Conservation (phyloP, 768 basidiomycete genomes). For the Collybiopsis luxurians region DNA sequence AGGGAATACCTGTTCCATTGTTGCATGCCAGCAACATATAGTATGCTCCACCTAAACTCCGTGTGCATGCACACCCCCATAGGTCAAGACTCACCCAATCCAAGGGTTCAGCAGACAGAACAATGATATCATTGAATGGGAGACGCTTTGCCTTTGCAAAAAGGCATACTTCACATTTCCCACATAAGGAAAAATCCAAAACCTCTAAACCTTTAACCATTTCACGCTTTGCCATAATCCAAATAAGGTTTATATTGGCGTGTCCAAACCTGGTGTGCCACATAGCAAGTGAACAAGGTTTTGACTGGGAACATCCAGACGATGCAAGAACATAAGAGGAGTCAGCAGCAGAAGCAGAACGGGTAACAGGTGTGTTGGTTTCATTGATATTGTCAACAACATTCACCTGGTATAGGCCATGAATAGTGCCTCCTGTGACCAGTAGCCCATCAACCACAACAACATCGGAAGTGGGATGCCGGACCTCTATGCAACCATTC, state of each 20-base stretch:
- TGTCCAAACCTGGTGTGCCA: neutral
- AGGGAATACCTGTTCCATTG: neutral
- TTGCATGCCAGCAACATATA: neutral
- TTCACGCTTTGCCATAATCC: neutral
- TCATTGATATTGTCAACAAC: too few relatives aligned
- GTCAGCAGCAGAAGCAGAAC: too few relatives aligned
- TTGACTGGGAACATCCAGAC: neutral
- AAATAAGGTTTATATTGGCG: neutral
- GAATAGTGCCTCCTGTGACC: too few relatives aligned
- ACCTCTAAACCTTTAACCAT: neutral
- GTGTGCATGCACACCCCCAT: neutral
- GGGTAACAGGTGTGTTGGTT: too few relatives aligned
- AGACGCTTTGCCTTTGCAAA: neutral
- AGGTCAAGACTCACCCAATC: constrained; percentile 6
- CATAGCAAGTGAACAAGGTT: neutral
- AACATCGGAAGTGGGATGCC: too few relatives aligned
- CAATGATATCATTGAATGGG: constrained; percentile 8
- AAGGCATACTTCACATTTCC: neutral
- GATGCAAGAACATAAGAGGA: too few relatives aligned
- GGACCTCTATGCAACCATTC: too few relatives aligned
- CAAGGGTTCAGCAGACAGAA: constrained; percentile 1
- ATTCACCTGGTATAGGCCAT: too few relatives aligned
- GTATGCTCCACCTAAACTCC: neutral
- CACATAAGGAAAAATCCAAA: neutral
- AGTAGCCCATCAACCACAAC: too few relatives aligned